Evolutionary conservation across 306 rosid genomes (phyloP), one percentile per base, ranked within the genome.

Genomic region (Prunus dulcis): DNA sequence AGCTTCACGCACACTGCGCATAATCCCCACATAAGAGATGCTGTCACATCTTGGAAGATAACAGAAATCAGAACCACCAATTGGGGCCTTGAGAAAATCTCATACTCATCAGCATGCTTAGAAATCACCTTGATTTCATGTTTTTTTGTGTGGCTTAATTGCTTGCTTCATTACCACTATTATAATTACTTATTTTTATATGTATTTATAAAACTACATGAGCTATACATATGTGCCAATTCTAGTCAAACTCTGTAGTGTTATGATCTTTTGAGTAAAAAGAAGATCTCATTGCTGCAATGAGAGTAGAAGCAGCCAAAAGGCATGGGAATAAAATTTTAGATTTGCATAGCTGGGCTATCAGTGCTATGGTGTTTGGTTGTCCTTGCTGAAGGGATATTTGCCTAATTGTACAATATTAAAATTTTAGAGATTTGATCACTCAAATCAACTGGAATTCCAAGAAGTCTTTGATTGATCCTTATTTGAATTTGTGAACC

Each of bases 21-120:
- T 77, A 51, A 61, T 68, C 76, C 52, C 82, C 86, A 63, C 80
- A 23, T 73, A 78, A 78, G 53, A 78, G 86, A 78, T 70, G 72
- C 79, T 74, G 77, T 74, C 82, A 66, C 74, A 74, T 78, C 80
- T 43, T 22, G 73, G 22, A 68, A 66, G 69, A 82, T 73, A 58
- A 61, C 66, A 67, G 74, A 73, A 55, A 50, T 61, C 64, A 13
- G 8, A 49, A 64, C 61, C 14, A 67, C 76, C 77, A 82, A 77
- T 68, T 22, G 30, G 15, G 18, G 49, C 61, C 61, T 4, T 41
- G 30, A 45, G 51, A 69, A 53, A 78, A 78, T 74, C 78, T 9
- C 53, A 22, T 43, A 19, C 65, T 73, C 53, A 62, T 68, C 49
- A 68, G 63, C 76, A 77, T 64, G 75, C 71, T 67, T 71, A 58